A percentile compares a stretch with the other conserved stretches of the same genome.
phyloP scores from a whole-genome alignment of 1,284 basidiomycete genomes.

The Trametes versicolor region DNA sequence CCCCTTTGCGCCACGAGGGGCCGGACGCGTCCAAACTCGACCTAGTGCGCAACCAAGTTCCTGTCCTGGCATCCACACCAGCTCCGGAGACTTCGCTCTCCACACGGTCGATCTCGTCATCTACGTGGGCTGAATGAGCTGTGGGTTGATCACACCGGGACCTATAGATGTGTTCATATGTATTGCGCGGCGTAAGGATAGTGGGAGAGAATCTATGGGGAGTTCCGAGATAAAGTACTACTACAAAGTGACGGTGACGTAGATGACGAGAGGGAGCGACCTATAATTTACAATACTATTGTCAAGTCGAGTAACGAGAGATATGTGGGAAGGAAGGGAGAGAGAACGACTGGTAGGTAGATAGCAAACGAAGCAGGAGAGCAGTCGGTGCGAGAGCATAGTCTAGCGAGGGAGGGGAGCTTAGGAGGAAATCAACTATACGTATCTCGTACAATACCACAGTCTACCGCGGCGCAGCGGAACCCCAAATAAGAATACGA shows the following conservation, averaged over 20 bases:
- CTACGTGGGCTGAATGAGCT: too few relatives aligned
- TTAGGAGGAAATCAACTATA: not conserved
- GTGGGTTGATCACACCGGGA: too few relatives aligned
- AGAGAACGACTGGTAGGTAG: not conserved
- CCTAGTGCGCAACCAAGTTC: too few relatives aligned
- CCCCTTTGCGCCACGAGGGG: too few relatives aligned
- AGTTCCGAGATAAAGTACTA: conserved; percentile 5
- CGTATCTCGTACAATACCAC: conserved; percentile 8
- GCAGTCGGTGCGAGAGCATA: too few relatives aligned
- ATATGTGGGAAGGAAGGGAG: not conserved
- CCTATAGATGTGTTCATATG: not conserved
- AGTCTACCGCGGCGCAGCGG: not conserved
- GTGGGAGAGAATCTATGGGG: not conserved
- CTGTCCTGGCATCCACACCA: too few relatives aligned
- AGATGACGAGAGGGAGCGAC: not conserved
- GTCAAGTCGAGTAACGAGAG: conserved; percentile 1
- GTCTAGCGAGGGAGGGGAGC: not conserved
- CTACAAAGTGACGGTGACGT: conserved; percentile 4
- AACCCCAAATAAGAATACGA: conserved; percentile 18
- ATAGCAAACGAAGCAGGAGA: not conserved
- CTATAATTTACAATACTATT: not conserved
- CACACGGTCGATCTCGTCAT: too few relatives aligned
- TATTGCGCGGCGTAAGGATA: not conserved
- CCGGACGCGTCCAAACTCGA: too few relatives aligned
- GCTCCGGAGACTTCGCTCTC: too few relatives aligned